A percentile compares a stretch with the other conserved stretches of the same genome.
phyloP scores from a whole-genome alignment of 2,329 filamentous ascomycete genomes.

The Cucurbitaria berberidis region DNA sequence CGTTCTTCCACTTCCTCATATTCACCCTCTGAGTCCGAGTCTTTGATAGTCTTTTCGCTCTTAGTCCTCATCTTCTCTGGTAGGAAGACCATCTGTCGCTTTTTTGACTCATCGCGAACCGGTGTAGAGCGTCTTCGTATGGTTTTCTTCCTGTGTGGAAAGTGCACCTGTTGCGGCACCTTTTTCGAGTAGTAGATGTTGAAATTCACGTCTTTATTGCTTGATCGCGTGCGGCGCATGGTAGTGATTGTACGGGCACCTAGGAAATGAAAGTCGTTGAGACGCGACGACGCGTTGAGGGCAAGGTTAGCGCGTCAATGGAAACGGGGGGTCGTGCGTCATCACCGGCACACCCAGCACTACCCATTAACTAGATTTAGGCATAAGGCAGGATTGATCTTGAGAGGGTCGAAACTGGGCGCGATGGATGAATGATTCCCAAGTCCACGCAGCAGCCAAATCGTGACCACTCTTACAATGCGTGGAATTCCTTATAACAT shows the following conservation, averaged over 20 bases:
- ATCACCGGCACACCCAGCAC: too few species aligned
- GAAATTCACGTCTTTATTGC: slow-evolving; percentile 31
- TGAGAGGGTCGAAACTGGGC: too few species aligned
- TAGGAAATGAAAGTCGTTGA: neutral
- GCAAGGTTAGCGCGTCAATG: slow-evolving; percentile 17
- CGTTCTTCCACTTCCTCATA: slow-evolving; percentile 14
- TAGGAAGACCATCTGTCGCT: slow-evolving; percentile 37
- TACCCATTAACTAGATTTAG: too few species aligned
- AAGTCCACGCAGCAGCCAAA: too few species aligned
- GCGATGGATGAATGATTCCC: too few species aligned
- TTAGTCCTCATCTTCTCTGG: slow-evolving; percentile 34
- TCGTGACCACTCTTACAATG: too few species aligned
- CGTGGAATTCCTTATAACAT: too few species aligned
- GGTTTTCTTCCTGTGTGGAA: slow-evolving; percentile 36
- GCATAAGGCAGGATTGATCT: too few species aligned
- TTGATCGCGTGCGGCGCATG: slow-evolving; percentile 36
- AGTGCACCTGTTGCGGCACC: slow-evolving; percentile 35
- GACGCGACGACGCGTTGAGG: slow-evolving; percentile 35
- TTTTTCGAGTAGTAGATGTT: slow-evolving; percentile 44
- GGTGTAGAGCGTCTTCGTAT: slow-evolving; percentile 28
- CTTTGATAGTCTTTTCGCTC: slow-evolving; percentile 8
- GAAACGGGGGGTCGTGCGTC: slow-evolving; percentile 7
- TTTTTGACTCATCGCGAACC: slow-evolving; percentile 22
- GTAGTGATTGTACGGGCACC: slow-evolving; percentile 18
- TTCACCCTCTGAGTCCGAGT: slow-evolving; percentile 21